These are phyloP conservation scores for Syzygium syzygioides DNA, from an alignment of 441 rosid genomes.

Conservation along the genomic window DNA sequence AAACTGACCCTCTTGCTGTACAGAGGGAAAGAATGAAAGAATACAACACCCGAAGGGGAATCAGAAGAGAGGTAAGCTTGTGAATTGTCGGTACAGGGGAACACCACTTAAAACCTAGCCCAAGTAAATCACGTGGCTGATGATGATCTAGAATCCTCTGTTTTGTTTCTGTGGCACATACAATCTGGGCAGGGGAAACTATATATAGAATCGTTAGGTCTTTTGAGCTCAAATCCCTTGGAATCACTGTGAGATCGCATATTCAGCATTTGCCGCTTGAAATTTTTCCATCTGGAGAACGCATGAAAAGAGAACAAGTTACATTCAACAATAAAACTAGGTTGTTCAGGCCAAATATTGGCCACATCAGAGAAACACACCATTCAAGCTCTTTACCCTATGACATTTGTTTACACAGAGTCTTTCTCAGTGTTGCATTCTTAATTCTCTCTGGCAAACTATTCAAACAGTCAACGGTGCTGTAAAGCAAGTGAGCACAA, in stretches of 20 bases:
- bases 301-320: not conserved
- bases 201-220: slow-evolving; percentile 81
- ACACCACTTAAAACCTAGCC: slow-evolving; percentile 6
- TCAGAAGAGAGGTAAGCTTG: slow-evolving; percentile 23
- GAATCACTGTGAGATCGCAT: slow-evolving; percentile 94
- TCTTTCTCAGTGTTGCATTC: not conserved
- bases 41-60: slow-evolving; percentile 32
- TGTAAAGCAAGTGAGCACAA: not conserved
- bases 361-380: not conserved
- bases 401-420: not conserved
- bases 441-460: not conserved
- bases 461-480: not conserved
- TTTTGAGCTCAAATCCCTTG: slow-evolving; percentile 90
- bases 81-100: slow-evolving; percentile 15
- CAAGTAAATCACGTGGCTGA: slow-evolving; percentile 35
- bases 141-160: slow-evolving; percentile 46
- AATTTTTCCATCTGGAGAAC: slow-evolving; percentile 76
- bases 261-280: slow-evolving; percentile 85
- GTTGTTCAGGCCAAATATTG: not conserved
- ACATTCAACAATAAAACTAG: not conserved
- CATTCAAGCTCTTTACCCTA: not conserved
- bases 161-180: slow-evolving; percentile 79
- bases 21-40: slow-evolving; percentile 47
- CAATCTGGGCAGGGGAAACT: slow-evolving; percentile 98
- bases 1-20: slow-evolving; percentile 24